These are phyloP conservation scores for Fusarium longipes DNA, from an alignment of 2,329 filamentous ascomycete genomes.

Conservation along the genomic window DNA sequence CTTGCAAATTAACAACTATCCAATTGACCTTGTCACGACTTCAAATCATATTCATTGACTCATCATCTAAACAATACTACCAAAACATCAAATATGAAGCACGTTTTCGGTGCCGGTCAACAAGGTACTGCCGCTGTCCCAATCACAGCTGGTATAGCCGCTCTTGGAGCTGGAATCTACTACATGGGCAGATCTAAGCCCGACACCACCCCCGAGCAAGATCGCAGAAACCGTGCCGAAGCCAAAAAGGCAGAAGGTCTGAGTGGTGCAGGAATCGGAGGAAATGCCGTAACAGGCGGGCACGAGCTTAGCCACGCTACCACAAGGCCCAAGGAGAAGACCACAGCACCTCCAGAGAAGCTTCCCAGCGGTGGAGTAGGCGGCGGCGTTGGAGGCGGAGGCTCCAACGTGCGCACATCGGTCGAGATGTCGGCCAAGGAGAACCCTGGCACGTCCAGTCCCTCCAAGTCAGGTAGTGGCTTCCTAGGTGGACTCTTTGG, in stretches of 20 bases:
- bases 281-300: slow-evolving; percentile 47
- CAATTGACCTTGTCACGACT: slow-evolving; percentile 6
- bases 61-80: slow-evolving; percentile 1
- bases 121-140: slow-evolving; percentile 36
- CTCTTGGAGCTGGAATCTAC: slow-evolving; percentile 44
- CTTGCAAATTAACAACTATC: neutral
- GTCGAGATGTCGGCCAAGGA: slow-evolving; percentile 44
- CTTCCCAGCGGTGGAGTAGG: slow-evolving; percentile 51
- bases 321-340: slow-evolving; percentile 36
- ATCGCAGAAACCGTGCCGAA: slow-evolving; percentile 39
- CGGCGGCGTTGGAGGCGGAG: slow-evolving; percentile 48
- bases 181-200: slow-evolving; percentile 29
- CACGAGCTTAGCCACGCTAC: slow-evolving; percentile 45
- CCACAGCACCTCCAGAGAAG: slow-evolving; percentile 45
- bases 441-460: slow-evolving; percentile 17
- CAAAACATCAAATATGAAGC: slow-evolving; percentile 28
- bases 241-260: slow-evolving; percentile 50
- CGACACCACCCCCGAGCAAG: slow-evolving; percentile 24
- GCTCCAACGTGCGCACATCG: slow-evolving; percentile 43
- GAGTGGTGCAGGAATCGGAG: slow-evolving; percentile 49
- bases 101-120: slow-evolving; percentile 31
- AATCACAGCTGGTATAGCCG: slow-evolving; percentile 32
- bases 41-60: neutral
- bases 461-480: slow-evolving; percentile 8
- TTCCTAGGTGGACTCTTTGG: slow-evolving; percentile 42